Base-by-base conservation (phyloP, 805 yeast genomes). In the Ogataea ramenticola region DNA sequence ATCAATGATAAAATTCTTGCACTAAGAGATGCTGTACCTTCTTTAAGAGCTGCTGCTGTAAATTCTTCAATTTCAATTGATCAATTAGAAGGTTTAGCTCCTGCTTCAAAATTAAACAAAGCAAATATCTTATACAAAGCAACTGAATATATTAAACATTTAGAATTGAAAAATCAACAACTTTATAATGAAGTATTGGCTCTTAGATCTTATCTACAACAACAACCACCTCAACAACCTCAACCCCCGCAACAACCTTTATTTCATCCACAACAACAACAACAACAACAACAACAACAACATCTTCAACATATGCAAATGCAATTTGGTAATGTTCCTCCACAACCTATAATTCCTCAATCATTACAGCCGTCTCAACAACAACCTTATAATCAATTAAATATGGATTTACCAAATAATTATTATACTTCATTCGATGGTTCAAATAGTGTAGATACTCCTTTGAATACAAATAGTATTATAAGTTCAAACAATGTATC, bases 81-180 rank as follows among this genome's bases (percentile, higher is more conserved):
- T 41, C 81, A 79, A 43, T 64, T 84, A 21, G 93, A 85, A 49
- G 95, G 93, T 3, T 68, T 85, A 30, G 72, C 81, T 20, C 93
- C 93, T 0, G 89, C 90, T 10, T 63, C 76, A 30, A 84, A 84
- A 57, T 67, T 86, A 44, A 85, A 84, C 60, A 86, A 86, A 61
- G 93, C 91, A 14, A 82, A 82, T 26, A 83, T 86, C 14, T 66
- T 86, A 43, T 71, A 86, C 33, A 86, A 86, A 56, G 86, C 90
- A 9, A 80, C 87, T 1, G 95, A 86, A 62, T 86, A 86, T 60
- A 86, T 86, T 55, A 70, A 73, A 55, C 88, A 84, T 58, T 65
- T 86, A 49, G 89, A 86, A 59, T 58, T 64, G 43, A 77, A 80
- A 48, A 84, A 83, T 53, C 59, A 61, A 3, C 59, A 65, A 31